Evolutionary conservation across 306 rosid species (phyloP), one percentile per base, ranked within the genome.

Genomic region (Gynostemma pentaphyllum): DNA sequence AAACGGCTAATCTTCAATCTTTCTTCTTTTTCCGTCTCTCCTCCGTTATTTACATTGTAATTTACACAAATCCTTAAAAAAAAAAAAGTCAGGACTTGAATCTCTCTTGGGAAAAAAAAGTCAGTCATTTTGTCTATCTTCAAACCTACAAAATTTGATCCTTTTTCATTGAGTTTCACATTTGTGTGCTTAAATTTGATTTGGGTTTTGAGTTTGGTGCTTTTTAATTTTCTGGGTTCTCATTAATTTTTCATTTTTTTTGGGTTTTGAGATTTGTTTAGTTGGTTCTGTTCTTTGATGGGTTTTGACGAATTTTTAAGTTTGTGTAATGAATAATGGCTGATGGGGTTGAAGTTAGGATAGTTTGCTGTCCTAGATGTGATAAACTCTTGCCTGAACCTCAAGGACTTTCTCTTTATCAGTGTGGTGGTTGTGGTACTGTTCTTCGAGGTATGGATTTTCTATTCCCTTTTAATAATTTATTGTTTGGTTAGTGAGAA

Each of bases 381-480:
- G 52, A 49, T 6, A 63, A 77, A 36, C 61, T 72, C 16, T 56
- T 75, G 45, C 75, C 67, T 14, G 75, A 73, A 45, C 70, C 30
- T n/a, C 56, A 67, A 2, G 70, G 49, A 22, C 60, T 47, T 39
- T 52, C 79, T 45, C 64, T 70, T 62, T 74, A 74, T 37, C 54
- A 51, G 72, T 77, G 78, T 51, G 81, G 78, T 55, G 72, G 78
- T 1, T 77, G 81, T 51, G 80, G 68, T 12, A 23, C 62, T 55
- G 66, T 64, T 71, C 80, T 68, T 36, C 50, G 70, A 77, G 78
- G 85, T 66, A 71, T 32, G 75, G 0, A 2, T 52, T 70, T 28
- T 1, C 29, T 6, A 29, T 59, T 36, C 2, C 36, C 9, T 37
- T 44, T 60, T 16, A 44, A 13, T 5, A 18, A 48, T 29, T 49